These are phyloP conservation scores for Talaromyces sp. DNA, from an alignment of 2,329 filamentous ascomycete species.

Conservation along the genomic window DNA sequence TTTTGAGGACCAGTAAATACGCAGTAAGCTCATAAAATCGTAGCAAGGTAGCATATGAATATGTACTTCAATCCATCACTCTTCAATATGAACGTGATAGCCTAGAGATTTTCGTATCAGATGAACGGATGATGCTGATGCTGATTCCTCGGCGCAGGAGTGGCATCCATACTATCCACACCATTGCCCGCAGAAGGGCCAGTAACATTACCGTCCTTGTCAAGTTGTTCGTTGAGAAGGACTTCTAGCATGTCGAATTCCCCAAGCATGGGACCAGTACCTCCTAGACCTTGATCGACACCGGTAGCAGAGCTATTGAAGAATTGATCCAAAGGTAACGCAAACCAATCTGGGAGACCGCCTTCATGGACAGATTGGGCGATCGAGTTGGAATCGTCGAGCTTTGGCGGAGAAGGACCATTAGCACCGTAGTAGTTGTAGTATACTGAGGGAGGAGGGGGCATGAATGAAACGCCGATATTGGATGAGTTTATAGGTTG, in stretches of 20 bases:
- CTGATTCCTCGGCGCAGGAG: slow-evolving; percentile 3
- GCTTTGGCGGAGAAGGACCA: slow-evolving; percentile 27
- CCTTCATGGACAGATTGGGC: slow-evolving; percentile 23
- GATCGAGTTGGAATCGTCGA: slow-evolving; percentile 21
- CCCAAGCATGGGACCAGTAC: slow-evolving; percentile 60
- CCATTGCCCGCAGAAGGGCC: background rate
- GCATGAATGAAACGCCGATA: slow-evolving; percentile 47
- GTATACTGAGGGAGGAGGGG: slow-evolving; percentile 45
- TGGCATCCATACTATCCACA: background rate
- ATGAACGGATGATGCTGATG: slow-evolving; percentile 14
- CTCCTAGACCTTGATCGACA: slow-evolving; percentile 54
- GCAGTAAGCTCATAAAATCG: background rate
- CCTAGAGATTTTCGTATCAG: background rate
- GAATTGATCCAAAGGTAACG: slow-evolving; percentile 59
- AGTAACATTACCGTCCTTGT: slow-evolving; percentile 14
- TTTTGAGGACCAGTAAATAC: background rate
- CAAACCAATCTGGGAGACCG: slow-evolving; percentile 56
- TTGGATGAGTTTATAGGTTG: slow-evolving; percentile 46
- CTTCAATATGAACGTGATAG: background rate
- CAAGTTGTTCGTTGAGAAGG: slow-evolving; percentile 38
- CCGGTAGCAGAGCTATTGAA: slow-evolving; percentile 48
- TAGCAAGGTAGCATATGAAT: background rate
- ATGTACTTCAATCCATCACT: background rate
- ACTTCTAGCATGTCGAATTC: slow-evolving; percentile 51
- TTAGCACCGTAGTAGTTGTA: slow-evolving; percentile 44